phyloP scores from a whole-genome alignment of 192 early-diverging fungal species.

The Coemansia sp. region DNA sequence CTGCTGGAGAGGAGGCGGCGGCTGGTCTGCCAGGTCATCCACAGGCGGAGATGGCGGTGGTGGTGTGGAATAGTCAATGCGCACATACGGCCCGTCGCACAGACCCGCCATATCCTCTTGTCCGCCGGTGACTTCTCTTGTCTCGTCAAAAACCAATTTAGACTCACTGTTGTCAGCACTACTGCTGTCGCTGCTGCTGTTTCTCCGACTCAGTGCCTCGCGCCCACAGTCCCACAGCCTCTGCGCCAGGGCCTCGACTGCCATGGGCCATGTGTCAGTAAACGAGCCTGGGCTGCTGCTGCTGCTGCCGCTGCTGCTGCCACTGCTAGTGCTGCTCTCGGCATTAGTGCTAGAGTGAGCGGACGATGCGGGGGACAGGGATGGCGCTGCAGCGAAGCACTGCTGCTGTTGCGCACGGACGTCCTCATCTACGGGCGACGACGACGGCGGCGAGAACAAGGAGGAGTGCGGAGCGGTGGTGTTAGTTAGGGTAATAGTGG shows the following conservation, averaged over 20 bases:
- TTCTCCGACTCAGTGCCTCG: slow-evolving; percentile 13
- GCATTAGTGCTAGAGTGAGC: not conserved
- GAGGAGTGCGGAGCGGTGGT: slow-evolving; percentile 14
- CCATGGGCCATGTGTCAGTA: slow-evolving; percentile 25
- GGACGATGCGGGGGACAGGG: not conserved
- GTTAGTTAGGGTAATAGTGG: slow-evolving; percentile 19
- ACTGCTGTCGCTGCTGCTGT: slow-evolving; percentile 2
- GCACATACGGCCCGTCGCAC: slow-evolving; percentile 43
- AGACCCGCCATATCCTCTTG: not conserved
- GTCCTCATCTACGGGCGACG: not conserved
- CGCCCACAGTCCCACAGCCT: slow-evolving; percentile 33
- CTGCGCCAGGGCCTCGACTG: slow-evolving; percentile 32
- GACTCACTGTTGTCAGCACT: not conserved
- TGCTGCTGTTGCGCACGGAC: not conserved
- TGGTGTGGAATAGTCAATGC: slow-evolving; percentile 12
- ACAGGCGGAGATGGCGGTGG: not conserved
- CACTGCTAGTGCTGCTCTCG: not conserved
- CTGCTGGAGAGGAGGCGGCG: slow-evolving; percentile 5
- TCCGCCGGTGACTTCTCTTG: not conserved
- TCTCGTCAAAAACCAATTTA: slow-evolving; percentile 11
- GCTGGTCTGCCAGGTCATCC: not conserved
- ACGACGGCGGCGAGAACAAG: slow-evolving; percentile 16
- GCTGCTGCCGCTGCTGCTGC: not conserved
- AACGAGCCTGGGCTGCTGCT: not conserved
- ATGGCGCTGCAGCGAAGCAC: not conserved